Conservation (phyloP, 1,284 basidiomycete genomes). For the Melampsora larici-populina region DNA sequence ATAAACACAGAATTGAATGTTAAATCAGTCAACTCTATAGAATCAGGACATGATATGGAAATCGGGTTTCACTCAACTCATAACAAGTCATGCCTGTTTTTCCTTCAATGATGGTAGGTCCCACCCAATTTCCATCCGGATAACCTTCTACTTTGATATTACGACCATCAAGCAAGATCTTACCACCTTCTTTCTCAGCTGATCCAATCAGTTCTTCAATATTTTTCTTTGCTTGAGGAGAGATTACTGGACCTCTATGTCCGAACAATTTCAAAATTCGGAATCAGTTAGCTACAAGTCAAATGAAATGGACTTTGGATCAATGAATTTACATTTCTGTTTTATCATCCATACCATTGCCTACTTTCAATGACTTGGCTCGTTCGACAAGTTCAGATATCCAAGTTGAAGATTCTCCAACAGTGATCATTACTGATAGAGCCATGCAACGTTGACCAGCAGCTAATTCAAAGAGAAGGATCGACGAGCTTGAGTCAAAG, state of each 20-base stretch:
- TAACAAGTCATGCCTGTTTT: constrained; percentile 81
- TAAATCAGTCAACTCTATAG: constrained; percentile 46
- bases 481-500: not conserved
- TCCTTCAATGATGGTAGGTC: constrained; percentile 84
- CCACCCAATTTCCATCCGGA: constrained; percentile 89
- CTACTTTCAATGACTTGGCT: constrained; percentile 75
- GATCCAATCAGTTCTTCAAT: constrained; percentile 75
- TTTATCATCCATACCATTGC: constrained; percentile 81
- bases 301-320: not conserved
- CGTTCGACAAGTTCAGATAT: constrained; percentile 81
- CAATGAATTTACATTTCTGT: constrained; percentile 71
- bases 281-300: constrained; percentile 8
- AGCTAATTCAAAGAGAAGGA: constrained; percentile 56
- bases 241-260: constrained; percentile 84
- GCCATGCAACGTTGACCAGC: constrained; percentile 83
- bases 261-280: constrained; percentile 27
- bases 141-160: constrained; percentile 68
- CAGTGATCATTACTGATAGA: constrained; percentile 64
- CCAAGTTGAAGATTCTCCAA: constrained; percentile 79
- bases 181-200: constrained; percentile 78
- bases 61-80: constrained; percentile 58
- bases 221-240: constrained; percentile 75
- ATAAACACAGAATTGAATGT: not conserved
- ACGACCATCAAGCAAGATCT: constrained; percentile 82
- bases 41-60: not conserved